Evolutionary conservation across 495 filamentous ascomycete genomes (phyloP), one percentile per base, ranked within the genome.

Genomic region (Xylaria telfairii): DNA sequence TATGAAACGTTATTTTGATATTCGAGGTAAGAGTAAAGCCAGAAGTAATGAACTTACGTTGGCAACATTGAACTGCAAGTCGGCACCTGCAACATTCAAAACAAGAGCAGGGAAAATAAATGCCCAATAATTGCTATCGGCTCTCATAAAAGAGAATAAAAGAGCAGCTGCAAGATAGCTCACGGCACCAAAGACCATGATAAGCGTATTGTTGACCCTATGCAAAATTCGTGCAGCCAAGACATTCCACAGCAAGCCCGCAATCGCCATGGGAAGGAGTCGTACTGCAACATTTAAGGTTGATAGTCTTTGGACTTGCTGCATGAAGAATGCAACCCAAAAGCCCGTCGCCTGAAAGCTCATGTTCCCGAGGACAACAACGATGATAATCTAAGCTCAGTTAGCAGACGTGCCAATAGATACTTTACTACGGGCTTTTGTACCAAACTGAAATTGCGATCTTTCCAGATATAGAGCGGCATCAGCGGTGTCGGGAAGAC

Each of bases 61-160:
- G 7, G 84, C 84, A 44, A 90, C 87, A 61, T 88, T 89, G 77
- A 90, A 90, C 69, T 89, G 86, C 15, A 87, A 83, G 75, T 90
- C 87, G 15, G 86, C 87, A 6, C 87, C 87, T n/a, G 86, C 83
- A 17, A 88, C 87, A 56, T 75, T 78, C 19, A 89, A 74, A 13
- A 88, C 74, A 57, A 89, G 82, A 17, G 84, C 79, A 1, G 87
- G 87, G 71, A 90, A 88, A 49, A 85, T 82, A 66, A 86, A 87
- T 4, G 86, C 86, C 87, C 87, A 90, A 75, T 89, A 90, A 78
- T 72, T 73, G 56, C 79, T 81, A 28, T 80, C 77, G 0, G 75
- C 75, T 44, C 44, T 74, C 72, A 82, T 80, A 28, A 82, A 56
- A 1, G 81, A 75, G 17, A 86, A 79, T 41, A 89, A 77, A 17